A percentile compares a stretch with the other conserved stretches of the same genome.
Evolutionary conservation across 2,329 filamentous ascomycete genomes (phyloP).

Genomic region (Cadophora malorum): DNA sequence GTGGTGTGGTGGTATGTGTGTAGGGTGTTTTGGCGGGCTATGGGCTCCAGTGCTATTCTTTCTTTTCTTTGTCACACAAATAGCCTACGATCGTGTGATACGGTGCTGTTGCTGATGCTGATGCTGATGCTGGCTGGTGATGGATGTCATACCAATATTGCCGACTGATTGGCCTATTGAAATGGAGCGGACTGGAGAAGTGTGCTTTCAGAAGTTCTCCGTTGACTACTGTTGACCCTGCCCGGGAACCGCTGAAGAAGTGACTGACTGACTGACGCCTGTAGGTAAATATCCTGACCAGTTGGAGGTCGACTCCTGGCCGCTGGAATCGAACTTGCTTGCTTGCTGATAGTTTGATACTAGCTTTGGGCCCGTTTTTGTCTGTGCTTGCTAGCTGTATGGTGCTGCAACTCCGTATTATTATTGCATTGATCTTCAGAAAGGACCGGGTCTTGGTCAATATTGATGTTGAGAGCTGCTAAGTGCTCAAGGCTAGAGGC

Average conservation of each 20-base stretch:
- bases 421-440: constrained; percentile 7
- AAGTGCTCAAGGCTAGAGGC: neutral
- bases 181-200: neutral
- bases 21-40: neutral
- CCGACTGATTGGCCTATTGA: neutral
- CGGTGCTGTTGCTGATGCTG: neutral
- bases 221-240: neutral
- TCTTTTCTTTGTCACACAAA: neutral
- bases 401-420: neutral
- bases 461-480: neutral
- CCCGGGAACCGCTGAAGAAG: neutral
- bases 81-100: constrained; percentile 2
- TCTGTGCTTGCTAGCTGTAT: neutral
- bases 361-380: constrained; percentile 9
- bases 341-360: neutral
- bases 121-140: neutral
- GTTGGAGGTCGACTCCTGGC: neutral
- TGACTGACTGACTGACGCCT: too few relatives aligned
- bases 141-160: neutral
- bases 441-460: neutral
- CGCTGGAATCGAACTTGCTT: neutral
- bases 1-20: neutral
- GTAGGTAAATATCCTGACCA: too few relatives aligned
- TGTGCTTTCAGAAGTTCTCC: neutral
- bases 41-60: neutral